phyloP scores from a whole-genome alignment of 805 yeast species.

The Barnettozyma wickerhamii region DNA sequence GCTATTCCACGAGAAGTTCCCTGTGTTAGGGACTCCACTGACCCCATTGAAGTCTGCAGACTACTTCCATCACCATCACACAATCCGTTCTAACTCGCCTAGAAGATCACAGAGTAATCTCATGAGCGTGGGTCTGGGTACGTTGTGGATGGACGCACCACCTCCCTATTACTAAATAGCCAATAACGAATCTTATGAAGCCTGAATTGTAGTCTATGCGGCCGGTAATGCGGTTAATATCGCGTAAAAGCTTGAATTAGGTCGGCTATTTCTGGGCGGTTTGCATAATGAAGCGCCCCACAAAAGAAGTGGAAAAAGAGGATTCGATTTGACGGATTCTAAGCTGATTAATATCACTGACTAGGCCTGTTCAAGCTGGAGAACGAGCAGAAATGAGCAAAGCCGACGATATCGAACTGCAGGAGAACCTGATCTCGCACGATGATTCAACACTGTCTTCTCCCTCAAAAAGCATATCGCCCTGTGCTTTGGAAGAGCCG shows the following conservation, averaged over 20 bases:
- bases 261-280: too few relatives aligned
- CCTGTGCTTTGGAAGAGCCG: neutral
- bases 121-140: slow-evolving; percentile 18
- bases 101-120: slow-evolving; percentile 24
- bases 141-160: slow-evolving; percentile 14
- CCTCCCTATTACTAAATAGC: slow-evolving; percentile 12
- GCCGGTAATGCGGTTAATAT: too few relatives aligned
- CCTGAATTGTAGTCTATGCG: too few relatives aligned
- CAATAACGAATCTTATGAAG: neutral
- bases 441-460: neutral
- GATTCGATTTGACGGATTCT: too few relatives aligned
- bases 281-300: too few relatives aligned
- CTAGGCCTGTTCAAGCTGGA: too few relatives aligned
- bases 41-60: slow-evolving; percentile 16
- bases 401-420: neutral
- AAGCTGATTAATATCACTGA: too few relatives aligned
- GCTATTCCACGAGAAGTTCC: slow-evolving; percentile 17
- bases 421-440: neutral
- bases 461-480: neutral
- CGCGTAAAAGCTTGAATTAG: too few relatives aligned
- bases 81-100: slow-evolving; percentile 18
- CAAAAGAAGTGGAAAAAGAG: too few relatives aligned
- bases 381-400: neutral
- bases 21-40: slow-evolving; percentile 12
- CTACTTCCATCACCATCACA: slow-evolving; percentile 7